Evolutionary conservation across 1,284 basidiomycete genomes (phyloP), one percentile per base, ranked within the genome.

Genomic region (Melanopsichium pennsylvanicum): DNA sequence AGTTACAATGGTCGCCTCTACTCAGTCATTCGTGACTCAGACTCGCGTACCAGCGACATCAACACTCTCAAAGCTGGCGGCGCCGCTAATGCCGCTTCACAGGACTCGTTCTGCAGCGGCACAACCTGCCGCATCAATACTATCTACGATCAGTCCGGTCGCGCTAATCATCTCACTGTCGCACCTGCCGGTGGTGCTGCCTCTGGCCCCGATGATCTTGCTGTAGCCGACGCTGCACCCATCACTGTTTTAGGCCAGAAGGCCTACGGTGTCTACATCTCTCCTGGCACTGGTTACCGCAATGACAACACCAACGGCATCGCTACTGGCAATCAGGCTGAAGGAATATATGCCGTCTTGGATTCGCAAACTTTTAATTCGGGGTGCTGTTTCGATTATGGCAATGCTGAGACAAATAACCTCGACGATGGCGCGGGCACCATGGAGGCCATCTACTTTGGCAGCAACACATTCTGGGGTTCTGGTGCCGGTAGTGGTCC

Each of bases 361-460:
- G 50, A 54, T 16, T 50, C 41, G 2, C 41, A 36, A 5, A 41
- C 45, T 13, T 62, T 50, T 22, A 62, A 55, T 32, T 15, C 27
- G 23, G 27, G 29, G 1, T 62, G 59, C 51, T 62, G 59, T 19
- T 50, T 62, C 33, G 59, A 62, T 29, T 62, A 62, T 41, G 59
- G 59, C 4, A 62, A 62, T n/a, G 59, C 46, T 6, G 59, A 62
- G 35, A 44, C 41, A 7, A 42, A 15, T 42, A 50, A 62, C 23
- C 29, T 26, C 15, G 59, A 62, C 27, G 55, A 34, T 4, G 59
- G 59, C 9, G 29, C 32, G 1, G 23, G n/a, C 0, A 34, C 43
- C 13, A 62, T 62, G 59, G 59, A 62, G 26, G 59, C 59, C 8
- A 42, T 62, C 46, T 62, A 62, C 59, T 62, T 62, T 31, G 59